Evolutionary conservation across 108 stramenopile genomes (phyloP).

Genomic region (Cylindrotheca fusiformis): DNA sequence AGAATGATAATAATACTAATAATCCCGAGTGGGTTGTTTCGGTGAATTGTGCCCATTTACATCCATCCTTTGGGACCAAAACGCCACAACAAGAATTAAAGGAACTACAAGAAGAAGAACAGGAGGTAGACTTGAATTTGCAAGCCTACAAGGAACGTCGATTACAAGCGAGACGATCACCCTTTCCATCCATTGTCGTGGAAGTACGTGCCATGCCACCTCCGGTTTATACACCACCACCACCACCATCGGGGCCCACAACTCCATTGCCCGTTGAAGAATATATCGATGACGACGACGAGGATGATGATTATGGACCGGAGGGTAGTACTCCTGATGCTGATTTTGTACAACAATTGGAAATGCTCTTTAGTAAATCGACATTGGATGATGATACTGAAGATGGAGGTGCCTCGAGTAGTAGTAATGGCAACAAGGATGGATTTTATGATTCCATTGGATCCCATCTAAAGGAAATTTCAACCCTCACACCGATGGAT

Average conservation of each 20-base stretch:
- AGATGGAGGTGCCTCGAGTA: neutral
- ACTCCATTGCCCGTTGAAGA: constrained; percentile 12
- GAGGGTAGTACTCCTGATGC: constrained; percentile 1
- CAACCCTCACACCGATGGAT: constrained; percentile 45
- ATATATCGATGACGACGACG: constrained; percentile 1
- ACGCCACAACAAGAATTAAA: constrained; percentile 59
- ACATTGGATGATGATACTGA: constrained; percentile 27
- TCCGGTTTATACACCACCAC: constrained; percentile 42
- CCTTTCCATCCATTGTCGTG: constrained; percentile 79
- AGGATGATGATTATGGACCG: constrained; percentile 10
- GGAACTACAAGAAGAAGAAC: constrained; percentile 52
- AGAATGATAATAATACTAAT: constrained; percentile 13
- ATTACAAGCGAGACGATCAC: constrained; percentile 60
- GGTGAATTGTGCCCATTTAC: constrained; percentile 84
- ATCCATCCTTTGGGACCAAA: constrained; percentile 69
- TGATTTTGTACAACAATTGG: constrained; percentile 64
- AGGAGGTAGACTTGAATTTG: constrained; percentile 66
- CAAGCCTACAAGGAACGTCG: constrained; percentile 65
- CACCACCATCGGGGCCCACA: constrained; percentile 11
- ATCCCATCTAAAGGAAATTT: constrained; percentile 42
- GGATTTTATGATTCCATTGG: constrained; percentile 72
- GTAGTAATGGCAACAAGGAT: neutral
- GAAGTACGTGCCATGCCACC: constrained; percentile 76
- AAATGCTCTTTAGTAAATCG: constrained; percentile 64
- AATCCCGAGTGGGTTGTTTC: constrained; percentile 28